Base-by-base conservation (phyloP, 2,329 filamentous ascomycete species). In the Penicillium sp. region DNA sequence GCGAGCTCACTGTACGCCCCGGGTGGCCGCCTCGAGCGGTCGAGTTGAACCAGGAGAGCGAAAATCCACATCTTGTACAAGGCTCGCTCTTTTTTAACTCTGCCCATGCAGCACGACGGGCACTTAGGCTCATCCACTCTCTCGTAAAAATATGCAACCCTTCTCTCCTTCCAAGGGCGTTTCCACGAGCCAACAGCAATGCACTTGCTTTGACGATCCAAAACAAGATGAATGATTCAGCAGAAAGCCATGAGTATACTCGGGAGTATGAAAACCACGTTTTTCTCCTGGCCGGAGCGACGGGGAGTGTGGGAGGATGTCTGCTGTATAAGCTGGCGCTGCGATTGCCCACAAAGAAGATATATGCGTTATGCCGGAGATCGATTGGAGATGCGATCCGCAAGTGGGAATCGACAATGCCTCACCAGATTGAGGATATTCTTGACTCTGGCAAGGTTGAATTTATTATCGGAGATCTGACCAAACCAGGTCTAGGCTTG, bases 401-500 rank as follows among this genome's bases (percentile, higher is more conserved):
- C 4, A 59, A 64, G 57, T 66, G 58, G 62, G 62, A 66, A 30
- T 35, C 49, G 7, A 62, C 52, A 1, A 70, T 71, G 64, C 66
- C 66, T 19, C 60, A 65, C 21, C 64, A 67, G 31, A 46, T 65
- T 6, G 60, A 69, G 13, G 64, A 68, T 1, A 66, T 69, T 6
- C 61, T 71, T 15, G 62, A 66, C 19, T 65, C 65, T n/a, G 58
- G 61, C n/a, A 67, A 67, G 15, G 50, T 69, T 1, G 48, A 63
- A 1, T 65, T 68, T 21, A 19, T 70, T 11, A 29, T 56, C 3
- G 68, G 68, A 23, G 67, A 70, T 35, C 56, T 67, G 29, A 64
- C 63, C 11, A 47, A 48, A 23, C 50, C 65, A 4, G 59, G 62
- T 7, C 29, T 69, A 17, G 65, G 64, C 3, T 29, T 69, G 9